Evolutionary conservation across 139 green algal species (phyloP), one percentile per base, ranked within the genome.

Genomic region (Monoraphidium neglectum): DNA sequence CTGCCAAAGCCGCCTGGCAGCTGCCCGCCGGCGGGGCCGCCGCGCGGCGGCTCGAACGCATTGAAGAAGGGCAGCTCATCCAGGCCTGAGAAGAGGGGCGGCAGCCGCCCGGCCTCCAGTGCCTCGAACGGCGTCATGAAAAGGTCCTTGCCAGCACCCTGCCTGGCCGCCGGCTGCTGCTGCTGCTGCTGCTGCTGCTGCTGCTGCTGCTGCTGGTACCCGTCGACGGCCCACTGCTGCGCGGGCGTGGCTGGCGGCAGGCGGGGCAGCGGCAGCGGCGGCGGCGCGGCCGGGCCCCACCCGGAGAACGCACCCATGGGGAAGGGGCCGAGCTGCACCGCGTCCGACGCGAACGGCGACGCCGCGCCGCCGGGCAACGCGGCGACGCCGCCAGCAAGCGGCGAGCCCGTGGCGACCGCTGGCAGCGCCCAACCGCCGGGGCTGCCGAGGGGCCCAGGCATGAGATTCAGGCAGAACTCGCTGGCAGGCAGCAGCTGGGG

Each of bases 371-470:
- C 61, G 46, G 33, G n/a, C n/a, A n/a, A n/a, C n/a, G n/a, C n/a
- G n/a, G n/a, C n/a, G n/a, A n/a, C n/a, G n/a, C n/a, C n/a, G n/a
- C 77, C 32, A 40, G 28, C 32, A 59, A 76, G 46, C 59, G 57
- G 53, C 66, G 69, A 53, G 33, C n/a, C n/a, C n/a, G n/a, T n/a
- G 43, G n/a, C 53, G 53, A 26, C 33, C 51, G 33, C 35, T 51
- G 68, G 77, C 32, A 60, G 56, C 36, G n/a, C n/a, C 54, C 28
- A 35, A 23, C 56, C 28, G 24, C 70, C 30, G 36, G 26, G 73
- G 70, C 74, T 82, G 77, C 77, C 78, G 28, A 2, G 51, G 18
- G 3, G 15, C 78, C 65, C 30, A 28, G 43, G 16, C 26, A 49
- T 28, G 23, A 13, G 21, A 13, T 56, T 12, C 47, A 56, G 47